phyloP scores from a whole-genome alignment of 2,329 filamentous ascomycete genomes.

The Ustulina deusta region DNA sequence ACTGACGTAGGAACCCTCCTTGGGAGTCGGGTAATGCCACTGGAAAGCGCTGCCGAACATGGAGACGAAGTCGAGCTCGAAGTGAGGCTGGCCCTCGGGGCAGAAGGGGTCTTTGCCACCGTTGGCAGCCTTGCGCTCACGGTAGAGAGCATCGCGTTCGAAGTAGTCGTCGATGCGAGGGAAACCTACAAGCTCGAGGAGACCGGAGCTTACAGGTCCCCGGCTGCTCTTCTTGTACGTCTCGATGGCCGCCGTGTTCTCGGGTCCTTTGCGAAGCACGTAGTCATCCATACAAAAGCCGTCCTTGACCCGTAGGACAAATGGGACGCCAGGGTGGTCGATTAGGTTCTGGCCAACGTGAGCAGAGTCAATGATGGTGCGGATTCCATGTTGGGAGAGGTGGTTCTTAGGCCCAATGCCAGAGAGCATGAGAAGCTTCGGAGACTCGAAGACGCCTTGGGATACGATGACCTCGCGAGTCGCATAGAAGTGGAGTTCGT shows the following conservation, averaged over 20 bases:
- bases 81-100: slow-evolving; percentile 68
- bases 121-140: slow-evolving; percentile 55
- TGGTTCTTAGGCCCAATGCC: slow-evolving; percentile 70
- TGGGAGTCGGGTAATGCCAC: slow-evolving; percentile 58
- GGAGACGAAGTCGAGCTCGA: slow-evolving; percentile 71
- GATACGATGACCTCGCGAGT: slow-evolving; percentile 62
- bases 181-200: slow-evolving; percentile 66
- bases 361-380: slow-evolving; percentile 65
- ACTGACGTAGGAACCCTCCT: slow-evolving; percentile 63
- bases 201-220: slow-evolving; percentile 56
- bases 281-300: slow-evolving; percentile 56
- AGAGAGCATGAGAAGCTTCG: slow-evolving; percentile 73
- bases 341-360: slow-evolving; percentile 74
- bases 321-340: slow-evolving; percentile 69
- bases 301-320: slow-evolving; percentile 61
- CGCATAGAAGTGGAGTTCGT: slow-evolving; percentile 60
- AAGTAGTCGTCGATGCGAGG: slow-evolving; percentile 68
- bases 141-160: slow-evolving; percentile 61
- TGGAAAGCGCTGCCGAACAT: slow-evolving; percentile 66
- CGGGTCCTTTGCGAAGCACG: slow-evolving; percentile 54
- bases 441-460: slow-evolving; percentile 70
- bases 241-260: slow-evolving; percentile 51
- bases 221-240: slow-evolving; percentile 55
- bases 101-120: slow-evolving; percentile 65
- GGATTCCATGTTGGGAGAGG: slow-evolving; percentile 66